These are phyloP conservation scores for Curvularia sp. DNA, from an alignment of 2,329 filamentous ascomycete species.

Conservation along the genomic window DNA sequence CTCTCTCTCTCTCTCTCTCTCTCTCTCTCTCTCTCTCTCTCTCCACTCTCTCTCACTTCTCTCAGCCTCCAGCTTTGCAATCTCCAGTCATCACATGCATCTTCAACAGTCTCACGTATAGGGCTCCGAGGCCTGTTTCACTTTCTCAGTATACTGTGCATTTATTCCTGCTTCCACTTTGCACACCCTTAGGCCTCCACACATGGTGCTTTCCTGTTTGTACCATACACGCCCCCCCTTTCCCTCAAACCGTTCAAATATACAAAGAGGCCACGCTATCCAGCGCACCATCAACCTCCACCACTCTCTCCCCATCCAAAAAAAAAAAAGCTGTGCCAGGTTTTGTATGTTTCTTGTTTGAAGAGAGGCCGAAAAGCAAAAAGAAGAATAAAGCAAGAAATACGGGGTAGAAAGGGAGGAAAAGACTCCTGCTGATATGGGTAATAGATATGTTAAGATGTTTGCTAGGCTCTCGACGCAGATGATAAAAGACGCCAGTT, in stretches of 20 bases:
- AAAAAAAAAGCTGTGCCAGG: constrained; percentile 15
- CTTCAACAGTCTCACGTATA: background rate
- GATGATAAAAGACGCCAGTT: constrained; percentile 22
- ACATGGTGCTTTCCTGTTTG: constrained; percentile 3
- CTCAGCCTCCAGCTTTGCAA: no score
- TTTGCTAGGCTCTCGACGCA: constrained; percentile 49
- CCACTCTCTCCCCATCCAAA: background rate
- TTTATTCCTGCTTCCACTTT: constrained; percentile 3
- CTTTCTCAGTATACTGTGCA: background rate
- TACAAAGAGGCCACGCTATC: constrained; percentile 9
- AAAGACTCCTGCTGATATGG: constrained; percentile 9
- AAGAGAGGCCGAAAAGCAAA: constrained; percentile 14
- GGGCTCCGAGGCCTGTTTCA: background rate
- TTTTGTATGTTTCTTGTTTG: constrained; percentile 28
- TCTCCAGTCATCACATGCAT: background rate
- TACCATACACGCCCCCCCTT: background rate
- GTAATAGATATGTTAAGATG: constrained; percentile 11
- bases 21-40: background rate
- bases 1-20: background rate
- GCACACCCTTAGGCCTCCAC: background rate
- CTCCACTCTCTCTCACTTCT: background rate
- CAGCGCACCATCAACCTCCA: background rate
- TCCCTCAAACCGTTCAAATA: background rate
- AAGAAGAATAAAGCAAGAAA: constrained; percentile 2
- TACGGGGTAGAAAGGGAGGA: background rate